A percentile compares a stretch with the other conserved stretches of the same genome.
These are phyloP conservation scores for Colletotrichum echinochloae DNA, from an alignment of 2,329 filamentous ascomycete genomes.

Conservation along the genomic window DNA sequence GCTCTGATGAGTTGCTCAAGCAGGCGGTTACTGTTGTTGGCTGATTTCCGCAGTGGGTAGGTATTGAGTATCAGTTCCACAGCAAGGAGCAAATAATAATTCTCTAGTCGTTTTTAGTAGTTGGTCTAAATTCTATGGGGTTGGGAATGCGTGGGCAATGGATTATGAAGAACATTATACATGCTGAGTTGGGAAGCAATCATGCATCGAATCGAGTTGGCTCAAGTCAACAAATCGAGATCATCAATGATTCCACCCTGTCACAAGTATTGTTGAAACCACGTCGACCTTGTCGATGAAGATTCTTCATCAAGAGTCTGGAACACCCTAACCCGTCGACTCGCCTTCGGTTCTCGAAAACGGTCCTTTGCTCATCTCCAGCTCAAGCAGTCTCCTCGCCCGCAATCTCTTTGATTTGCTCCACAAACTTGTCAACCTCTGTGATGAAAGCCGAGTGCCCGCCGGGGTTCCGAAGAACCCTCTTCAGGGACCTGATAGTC, in stretches of 20 bases:
- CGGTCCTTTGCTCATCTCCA: not conserved
- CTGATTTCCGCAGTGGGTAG: not conserved
- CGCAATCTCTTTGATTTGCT: constrained; percentile 19
- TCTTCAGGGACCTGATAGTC: constrained; percentile 16
- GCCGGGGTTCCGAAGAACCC: constrained; percentile 22
- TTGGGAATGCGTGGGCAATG: not conserved
- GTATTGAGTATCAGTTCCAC: not conserved
- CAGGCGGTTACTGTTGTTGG: not conserved
- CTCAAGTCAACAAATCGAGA: not conserved
- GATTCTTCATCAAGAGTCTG: not conserved
- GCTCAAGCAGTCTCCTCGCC: not conserved
- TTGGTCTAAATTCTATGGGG: not conserved
- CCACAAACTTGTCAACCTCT: constrained; percentile 12
- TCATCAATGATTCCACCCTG: not conserved
- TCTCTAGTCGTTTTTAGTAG: no score
- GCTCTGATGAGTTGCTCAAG: constrained; percentile 30
- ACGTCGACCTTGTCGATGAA: not conserved
- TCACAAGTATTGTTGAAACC: not conserved
- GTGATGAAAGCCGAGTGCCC: constrained; percentile 27
- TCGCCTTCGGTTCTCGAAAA: not conserved
- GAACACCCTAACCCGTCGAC: fast-evolving
- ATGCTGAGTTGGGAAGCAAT: not conserved
- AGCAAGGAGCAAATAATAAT: not conserved
- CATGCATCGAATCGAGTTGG: not conserved
- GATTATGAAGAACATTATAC: fast-evolving